These are phyloP conservation scores for Trichothecium roseum DNA, from an alignment of 2,329 filamentous ascomycete genomes.

Conservation along the genomic window DNA sequence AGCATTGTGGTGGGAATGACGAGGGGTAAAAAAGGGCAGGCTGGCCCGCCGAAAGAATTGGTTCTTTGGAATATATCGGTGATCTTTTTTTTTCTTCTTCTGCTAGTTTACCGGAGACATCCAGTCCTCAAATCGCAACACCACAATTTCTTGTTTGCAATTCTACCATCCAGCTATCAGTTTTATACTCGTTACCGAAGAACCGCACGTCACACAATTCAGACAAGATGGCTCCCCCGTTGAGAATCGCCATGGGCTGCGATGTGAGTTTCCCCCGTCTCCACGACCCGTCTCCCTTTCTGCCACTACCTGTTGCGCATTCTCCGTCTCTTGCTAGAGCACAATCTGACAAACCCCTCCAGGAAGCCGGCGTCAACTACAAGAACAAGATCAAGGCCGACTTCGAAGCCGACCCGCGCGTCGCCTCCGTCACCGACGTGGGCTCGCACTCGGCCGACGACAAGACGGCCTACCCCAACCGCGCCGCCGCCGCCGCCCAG, in stretches of 20 bases:
- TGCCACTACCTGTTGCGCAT: no score
- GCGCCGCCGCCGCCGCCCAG: slow-evolving; percentile 61
- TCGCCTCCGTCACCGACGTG: slow-evolving; percentile 62
- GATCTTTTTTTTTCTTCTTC: not conserved
- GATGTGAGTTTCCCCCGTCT: slow-evolving; percentile 35
- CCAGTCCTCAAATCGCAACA: not conserved
- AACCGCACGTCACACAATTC: no score
- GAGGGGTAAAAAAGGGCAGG: not conserved
- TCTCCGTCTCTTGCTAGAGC: not conserved
- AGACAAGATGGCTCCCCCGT: slow-evolving; percentile 32
- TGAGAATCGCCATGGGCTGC: slow-evolving; percentile 43
- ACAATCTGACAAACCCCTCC: slow-evolving; percentile 1
- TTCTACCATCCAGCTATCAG: not conserved
- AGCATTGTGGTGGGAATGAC: not conserved
- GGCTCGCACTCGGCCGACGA: slow-evolving; percentile 56
- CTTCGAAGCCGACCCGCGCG: slow-evolving; percentile 56
- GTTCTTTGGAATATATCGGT: slow-evolving; percentile 1
- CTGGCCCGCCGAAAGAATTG: slow-evolving; percentile 2
- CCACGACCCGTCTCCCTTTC: no score
- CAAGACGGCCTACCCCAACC: slow-evolving; percentile 74
- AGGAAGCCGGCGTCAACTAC: slow-evolving; percentile 68
- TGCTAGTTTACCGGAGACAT: not conserved
- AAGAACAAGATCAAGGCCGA: slow-evolving; percentile 69
- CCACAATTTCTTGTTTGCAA: not conserved
- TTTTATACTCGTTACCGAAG: no score